These are phyloP conservation scores for Yarrowia keelungensis DNA, from an alignment of 805 yeast genomes.

Conservation along the genomic window DNA sequence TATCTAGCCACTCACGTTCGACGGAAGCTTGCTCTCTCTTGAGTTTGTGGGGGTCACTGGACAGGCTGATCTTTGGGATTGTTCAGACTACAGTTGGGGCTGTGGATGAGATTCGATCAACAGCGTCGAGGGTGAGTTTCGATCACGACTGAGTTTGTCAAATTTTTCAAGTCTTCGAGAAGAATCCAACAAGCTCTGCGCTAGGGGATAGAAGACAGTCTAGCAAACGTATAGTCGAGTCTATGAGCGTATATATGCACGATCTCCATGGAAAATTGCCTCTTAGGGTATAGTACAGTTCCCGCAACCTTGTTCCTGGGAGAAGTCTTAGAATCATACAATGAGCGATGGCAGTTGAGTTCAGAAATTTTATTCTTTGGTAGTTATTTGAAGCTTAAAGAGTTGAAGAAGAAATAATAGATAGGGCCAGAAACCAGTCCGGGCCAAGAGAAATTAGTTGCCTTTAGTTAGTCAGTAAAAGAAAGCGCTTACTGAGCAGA, in stretches of 20 bases:
- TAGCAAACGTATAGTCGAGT: conserved; percentile 2
- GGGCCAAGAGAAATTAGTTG: conserved; percentile 2
- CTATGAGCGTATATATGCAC: neutral
- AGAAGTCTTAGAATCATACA: neutral
- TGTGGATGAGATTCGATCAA: no score
- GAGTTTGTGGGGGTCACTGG: conserved; percentile 18
- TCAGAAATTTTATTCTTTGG: neutral
- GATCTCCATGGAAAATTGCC: conserved; percentile 11
- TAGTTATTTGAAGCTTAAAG: conserved; percentile 23
- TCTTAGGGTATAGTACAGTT: neutral
- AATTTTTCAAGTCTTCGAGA: neutral
- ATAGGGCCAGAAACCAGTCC: conserved; percentile 1
- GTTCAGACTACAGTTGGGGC: neutral
- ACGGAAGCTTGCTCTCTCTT: neutral
- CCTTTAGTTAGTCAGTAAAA: neutral
- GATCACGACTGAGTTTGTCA: conserved; percentile 1
- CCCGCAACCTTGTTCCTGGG: conserved; percentile 35
- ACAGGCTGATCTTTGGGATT: neutral
- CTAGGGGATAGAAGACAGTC: neutral
- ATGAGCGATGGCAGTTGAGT: neutral
- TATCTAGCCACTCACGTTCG: conserved; percentile 18
- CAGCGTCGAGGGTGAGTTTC: neutral
- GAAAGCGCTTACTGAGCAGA: conserved; percentile 4
- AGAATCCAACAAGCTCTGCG: neutral
- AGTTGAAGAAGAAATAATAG: conserved; percentile 8